phyloP scores from a whole-genome alignment of 352 stramenopile genomes.

The Pythium coloratum region DNA sequence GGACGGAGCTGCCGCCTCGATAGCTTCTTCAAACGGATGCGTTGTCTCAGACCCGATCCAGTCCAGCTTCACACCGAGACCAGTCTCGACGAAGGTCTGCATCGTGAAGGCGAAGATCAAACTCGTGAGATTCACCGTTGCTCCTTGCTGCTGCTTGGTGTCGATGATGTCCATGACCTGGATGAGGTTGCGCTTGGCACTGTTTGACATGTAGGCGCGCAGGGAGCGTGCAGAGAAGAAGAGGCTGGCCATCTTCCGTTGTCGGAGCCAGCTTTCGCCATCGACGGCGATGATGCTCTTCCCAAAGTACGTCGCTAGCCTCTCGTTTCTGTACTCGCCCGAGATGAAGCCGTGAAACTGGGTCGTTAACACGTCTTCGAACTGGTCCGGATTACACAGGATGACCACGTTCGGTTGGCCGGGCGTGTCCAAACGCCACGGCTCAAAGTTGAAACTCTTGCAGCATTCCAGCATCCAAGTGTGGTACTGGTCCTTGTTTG shows the following conservation, averaged over 20 bases:
- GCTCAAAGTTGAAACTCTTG: slow-evolving; percentile 11
- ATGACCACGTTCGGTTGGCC: slow-evolving; percentile 22
- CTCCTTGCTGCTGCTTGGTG: not conserved
- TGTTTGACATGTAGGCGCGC: slow-evolving; percentile 23
- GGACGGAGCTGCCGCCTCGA: no score
- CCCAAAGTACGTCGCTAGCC: slow-evolving; percentile 22
- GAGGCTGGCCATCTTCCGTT: slow-evolving; percentile 28
- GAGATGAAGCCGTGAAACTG: slow-evolving; percentile 36
- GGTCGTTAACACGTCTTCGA: slow-evolving; percentile 31
- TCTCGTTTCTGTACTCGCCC: slow-evolving; percentile 19
- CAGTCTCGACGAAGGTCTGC: slow-evolving; percentile 51
- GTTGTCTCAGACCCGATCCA: no score
- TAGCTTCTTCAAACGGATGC: no score
- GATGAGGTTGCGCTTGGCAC: slow-evolving; percentile 4
- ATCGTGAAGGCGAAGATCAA: slow-evolving; percentile 49
- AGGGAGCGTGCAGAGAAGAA: slow-evolving; percentile 33
- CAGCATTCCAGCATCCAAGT: slow-evolving; percentile 34
- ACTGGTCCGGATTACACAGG: slow-evolving; percentile 14
- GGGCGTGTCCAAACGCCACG: slow-evolving; percentile 23
- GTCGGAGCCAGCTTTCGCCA: slow-evolving; percentile 30
- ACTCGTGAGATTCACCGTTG: slow-evolving; percentile 20
- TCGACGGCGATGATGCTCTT: slow-evolving; percentile 23
- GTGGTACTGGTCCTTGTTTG: slow-evolving; percentile 26
- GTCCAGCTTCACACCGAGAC: slow-evolving; percentile 46
- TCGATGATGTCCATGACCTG: slow-evolving; percentile 15